Evolutionary conservation across 2,329 filamentous ascomycete genomes (phyloP).

Genomic region (Madurella fahalii): DNA sequence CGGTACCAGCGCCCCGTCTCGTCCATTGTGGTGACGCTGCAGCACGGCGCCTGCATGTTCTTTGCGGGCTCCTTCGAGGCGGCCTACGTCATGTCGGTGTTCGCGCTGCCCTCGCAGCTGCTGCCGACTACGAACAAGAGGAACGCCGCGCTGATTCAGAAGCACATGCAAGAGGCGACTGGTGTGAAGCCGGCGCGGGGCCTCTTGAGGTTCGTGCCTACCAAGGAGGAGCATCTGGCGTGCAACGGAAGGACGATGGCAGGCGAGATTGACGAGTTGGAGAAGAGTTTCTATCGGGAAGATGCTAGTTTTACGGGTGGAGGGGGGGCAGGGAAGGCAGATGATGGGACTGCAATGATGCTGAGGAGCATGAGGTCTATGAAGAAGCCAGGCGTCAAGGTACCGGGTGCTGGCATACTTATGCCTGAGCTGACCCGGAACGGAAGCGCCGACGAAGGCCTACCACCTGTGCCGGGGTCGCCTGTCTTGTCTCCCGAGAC

Average conservation of each 20-base stretch:
- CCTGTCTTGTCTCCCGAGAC: neutral
- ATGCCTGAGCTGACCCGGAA: conserved; percentile 22
- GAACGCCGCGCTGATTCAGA: conserved; percentile 72
- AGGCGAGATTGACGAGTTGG: conserved; percentile 60
- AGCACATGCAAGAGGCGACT: conserved; percentile 67
- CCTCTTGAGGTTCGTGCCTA: conserved; percentile 66
- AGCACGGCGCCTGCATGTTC: conserved; percentile 69
- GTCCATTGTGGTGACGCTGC: conserved; percentile 70
- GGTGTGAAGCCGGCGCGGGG: conserved; percentile 64
- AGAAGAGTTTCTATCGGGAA: conserved; percentile 19
- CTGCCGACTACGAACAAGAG: conserved; percentile 74
- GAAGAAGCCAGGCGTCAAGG: conserved; percentile 37
- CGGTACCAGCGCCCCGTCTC: conserved; percentile 72
- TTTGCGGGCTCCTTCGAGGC: conserved; percentile 73
- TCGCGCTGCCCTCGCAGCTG: conserved; percentile 63
- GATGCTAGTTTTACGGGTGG: neutral
- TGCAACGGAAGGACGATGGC: conserved; percentile 66
- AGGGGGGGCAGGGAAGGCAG: neutral
- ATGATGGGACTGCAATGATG: neutral
- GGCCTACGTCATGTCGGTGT: conserved; percentile 73
- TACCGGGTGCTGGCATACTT: conserved; percentile 17
- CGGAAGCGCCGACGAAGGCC: conserved; percentile 19
- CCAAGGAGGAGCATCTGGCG: conserved; percentile 68
- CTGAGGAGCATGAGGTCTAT: conserved; percentile 23
- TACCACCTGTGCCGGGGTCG: conserved; percentile 16